A percentile compares a stretch with the other conserved stretches of the same genome.
phyloP scores from a whole-genome alignment of 2,329 filamentous ascomycete species.

The Xylaria sp. region DNA sequence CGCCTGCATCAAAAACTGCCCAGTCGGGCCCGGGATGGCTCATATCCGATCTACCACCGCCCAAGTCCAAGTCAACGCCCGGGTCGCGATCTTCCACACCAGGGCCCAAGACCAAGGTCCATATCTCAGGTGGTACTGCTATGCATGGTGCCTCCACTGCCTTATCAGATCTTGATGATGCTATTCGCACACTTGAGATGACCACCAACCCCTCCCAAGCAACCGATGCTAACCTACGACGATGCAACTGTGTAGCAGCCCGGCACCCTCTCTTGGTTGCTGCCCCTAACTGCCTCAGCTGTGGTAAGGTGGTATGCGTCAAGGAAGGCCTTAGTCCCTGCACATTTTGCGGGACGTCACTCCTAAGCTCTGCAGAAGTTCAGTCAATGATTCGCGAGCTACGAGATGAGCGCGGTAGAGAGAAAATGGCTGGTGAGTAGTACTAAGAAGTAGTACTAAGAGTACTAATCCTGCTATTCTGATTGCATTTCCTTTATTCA shows the following conservation, averaged over 20 bases:
- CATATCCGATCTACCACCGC: slow-evolving; percentile 76
- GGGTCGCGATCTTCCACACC: slow-evolving; percentile 58
- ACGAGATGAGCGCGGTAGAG: slow-evolving; percentile 82
- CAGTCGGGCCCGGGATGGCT: slow-evolving; percentile 77
- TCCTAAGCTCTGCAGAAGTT: slow-evolving; percentile 75
- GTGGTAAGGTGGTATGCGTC: slow-evolving; percentile 93
- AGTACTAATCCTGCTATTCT: not conserved
- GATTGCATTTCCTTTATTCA: not conserved
- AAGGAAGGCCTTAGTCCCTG: slow-evolving; percentile 94
- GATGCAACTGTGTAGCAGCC: slow-evolving; percentile 87
- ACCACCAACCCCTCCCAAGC: slow-evolving; percentile 81
- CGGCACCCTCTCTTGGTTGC: slow-evolving; percentile 88
- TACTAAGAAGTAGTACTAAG: no score
- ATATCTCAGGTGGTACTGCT: slow-evolving; percentile 75
- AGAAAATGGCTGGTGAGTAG: slow-evolving; percentile 69
- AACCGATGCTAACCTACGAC: slow-evolving; percentile 62
- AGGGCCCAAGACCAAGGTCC: slow-evolving; percentile 68
- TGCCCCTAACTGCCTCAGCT: slow-evolving; percentile 89
- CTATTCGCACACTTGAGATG: slow-evolving; percentile 88
- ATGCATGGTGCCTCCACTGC: slow-evolving; percentile 83
- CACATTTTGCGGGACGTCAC: slow-evolving; percentile 80
- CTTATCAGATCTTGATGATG: slow-evolving; percentile 73
- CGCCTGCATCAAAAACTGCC: slow-evolving; percentile 56
- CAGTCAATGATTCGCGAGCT: slow-evolving; percentile 85
- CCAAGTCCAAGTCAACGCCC: slow-evolving; percentile 61